Percentiles rank a stretch among this genome's conserved stretches.
phyloP scores from a whole-genome alignment of 345 rosid species.

The Rhodamnia argentea region DNA sequence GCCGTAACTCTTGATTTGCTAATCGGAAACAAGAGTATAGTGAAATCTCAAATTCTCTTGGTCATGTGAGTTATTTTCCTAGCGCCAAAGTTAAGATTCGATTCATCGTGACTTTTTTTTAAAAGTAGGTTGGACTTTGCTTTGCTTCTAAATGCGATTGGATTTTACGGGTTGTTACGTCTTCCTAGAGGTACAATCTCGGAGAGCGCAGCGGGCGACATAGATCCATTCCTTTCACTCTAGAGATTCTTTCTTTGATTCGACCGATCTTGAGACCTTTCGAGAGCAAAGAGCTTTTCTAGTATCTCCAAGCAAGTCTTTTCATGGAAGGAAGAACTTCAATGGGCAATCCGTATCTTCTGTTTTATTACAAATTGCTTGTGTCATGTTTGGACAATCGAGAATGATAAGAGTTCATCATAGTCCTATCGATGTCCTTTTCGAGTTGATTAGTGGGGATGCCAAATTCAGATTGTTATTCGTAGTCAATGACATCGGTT shows the following conservation, averaged over 20 bases:
- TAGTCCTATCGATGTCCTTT: neutral
- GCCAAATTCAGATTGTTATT: neutral
- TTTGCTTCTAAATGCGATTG: neutral
- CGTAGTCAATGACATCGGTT: neutral
- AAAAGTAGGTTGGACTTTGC: neutral
- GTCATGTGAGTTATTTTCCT: neutral
- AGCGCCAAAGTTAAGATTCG: neutral
- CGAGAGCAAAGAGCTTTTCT: neutral
- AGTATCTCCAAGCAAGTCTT: neutral
- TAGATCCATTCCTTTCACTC: neutral
- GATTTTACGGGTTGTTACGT: neutral
- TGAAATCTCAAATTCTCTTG: neutral
- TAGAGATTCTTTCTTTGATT: neutral
- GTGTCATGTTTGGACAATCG: neutral
- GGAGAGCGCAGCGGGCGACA: neutral
- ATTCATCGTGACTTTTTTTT: neutral
- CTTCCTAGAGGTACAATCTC: neutral
- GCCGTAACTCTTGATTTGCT: neutral
- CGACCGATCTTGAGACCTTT: neutral
- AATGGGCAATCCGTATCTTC: neutral
- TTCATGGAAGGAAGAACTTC: neutral
- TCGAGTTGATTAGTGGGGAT: neutral
- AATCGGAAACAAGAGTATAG: neutral
- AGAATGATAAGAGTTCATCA: fast-evolving
- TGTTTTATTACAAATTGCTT: neutral